These are phyloP conservation scores for Cystobasidium ongulense DNA, from an alignment of 768 basidiomycete species.

Conservation along the genomic window DNA sequence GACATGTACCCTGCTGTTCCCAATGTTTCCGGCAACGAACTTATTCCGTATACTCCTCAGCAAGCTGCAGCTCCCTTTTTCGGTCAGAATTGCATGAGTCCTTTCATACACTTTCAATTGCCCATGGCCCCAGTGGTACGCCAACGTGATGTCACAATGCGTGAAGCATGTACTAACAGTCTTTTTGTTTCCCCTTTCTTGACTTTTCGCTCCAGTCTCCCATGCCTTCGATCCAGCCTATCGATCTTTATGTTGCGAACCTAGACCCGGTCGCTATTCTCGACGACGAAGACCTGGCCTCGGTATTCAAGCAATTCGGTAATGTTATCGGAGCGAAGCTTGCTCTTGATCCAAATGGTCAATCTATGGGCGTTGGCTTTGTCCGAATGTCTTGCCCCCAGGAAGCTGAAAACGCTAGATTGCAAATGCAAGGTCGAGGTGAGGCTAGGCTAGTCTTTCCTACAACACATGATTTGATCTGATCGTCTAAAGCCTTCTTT, in stretches of 20 bases:
- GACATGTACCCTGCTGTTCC: neutral
- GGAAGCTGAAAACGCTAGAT: conserved; percentile 25
- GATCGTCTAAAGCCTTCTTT: no score
- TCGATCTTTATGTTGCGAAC: conserved; percentile 27
- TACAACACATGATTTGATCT: no score
- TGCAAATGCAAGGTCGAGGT: conserved; percentile 28
- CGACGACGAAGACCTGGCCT: conserved; percentile 27
- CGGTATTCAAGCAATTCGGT: conserved; percentile 17
- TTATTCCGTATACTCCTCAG: neutral
- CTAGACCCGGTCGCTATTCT: conserved; percentile 20
- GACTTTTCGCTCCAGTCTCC: neutral
- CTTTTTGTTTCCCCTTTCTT: neutral
- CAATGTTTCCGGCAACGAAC: neutral
- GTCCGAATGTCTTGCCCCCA: neutral
- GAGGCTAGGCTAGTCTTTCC: neutral
- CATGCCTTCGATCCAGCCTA: neutral
- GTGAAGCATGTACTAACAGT: neutral
- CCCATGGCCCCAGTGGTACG: neutral
- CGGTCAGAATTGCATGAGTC: neutral
- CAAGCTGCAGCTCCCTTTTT: neutral
- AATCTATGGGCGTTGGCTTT: conserved; percentile 16
- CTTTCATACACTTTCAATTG: neutral
- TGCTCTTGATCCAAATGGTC: conserved; percentile 8
- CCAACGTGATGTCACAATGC: neutral
- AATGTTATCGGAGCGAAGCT: conserved; percentile 16